phyloP scores from a whole-genome alignment of 441 rosid genomes.

The Lepidium campestre region DNA sequence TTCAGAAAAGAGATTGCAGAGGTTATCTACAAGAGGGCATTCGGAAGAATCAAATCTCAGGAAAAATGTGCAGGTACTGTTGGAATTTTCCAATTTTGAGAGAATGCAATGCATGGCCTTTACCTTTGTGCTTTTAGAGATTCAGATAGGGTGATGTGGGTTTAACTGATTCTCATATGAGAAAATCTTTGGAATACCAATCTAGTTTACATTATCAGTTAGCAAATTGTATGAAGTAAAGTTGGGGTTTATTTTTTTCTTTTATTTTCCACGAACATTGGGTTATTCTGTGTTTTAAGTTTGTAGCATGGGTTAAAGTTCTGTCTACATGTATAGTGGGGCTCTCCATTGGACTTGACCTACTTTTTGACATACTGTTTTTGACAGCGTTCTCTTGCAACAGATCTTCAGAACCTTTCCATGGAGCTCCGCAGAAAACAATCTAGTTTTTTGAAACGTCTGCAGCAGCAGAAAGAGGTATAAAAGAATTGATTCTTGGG shows the following conservation, averaged over 20 bases:
- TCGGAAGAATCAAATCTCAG: conserved; percentile 83
- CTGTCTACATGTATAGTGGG: conserved; percentile 1
- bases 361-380: conserved; percentile 26
- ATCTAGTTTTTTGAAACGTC: conserved; percentile 76
- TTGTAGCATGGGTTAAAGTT: conserved; percentile 14
- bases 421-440: conserved; percentile 93
- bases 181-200: background rate
- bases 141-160: background rate
- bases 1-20: conserved; percentile 72
- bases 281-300: background rate
- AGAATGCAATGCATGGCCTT: background rate
- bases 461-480: conserved; percentile 85
- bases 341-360: conserved; percentile 25
- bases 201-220: background rate
- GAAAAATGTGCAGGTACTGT: conserved; percentile 87
- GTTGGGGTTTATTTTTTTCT: background rate
- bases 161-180: background rate
- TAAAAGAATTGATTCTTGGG: background rate
- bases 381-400: conserved; percentile 91
- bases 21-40: conserved; percentile 53
- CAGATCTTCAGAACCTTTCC: conserved; percentile 88
- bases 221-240: background rate
- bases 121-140: background rate
- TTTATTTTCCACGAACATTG: background rate
- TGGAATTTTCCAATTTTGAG: background rate